Conservation (phyloP, 768 basidiomycete genomes). For the Tephrocybe sp. region DNA sequence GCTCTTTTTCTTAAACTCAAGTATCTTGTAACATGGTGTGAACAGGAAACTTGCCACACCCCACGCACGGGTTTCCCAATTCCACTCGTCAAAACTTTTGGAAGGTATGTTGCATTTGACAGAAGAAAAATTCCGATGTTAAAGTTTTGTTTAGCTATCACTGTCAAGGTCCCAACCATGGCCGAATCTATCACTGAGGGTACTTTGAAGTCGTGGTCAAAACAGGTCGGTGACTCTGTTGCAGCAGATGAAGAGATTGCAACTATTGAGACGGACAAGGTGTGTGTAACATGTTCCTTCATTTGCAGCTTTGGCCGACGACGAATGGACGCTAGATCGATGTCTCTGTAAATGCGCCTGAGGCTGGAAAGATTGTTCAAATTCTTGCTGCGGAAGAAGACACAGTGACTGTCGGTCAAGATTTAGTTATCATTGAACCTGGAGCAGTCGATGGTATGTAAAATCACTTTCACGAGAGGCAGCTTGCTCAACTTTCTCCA, state of each 20-base stretch:
- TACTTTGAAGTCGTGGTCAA: slow-evolving; percentile 91
- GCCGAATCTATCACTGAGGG: slow-evolving; percentile 98
- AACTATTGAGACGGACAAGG: slow-evolving; percentile 99
- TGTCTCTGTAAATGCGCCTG: slow-evolving; percentile 92
- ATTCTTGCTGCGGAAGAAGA: slow-evolving; percentile 88
- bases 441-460: slow-evolving; percentile 60
- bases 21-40: slow-evolving; percentile 12
- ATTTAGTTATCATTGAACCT: slow-evolving; percentile 86
- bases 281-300: slow-evolving; percentile 26
- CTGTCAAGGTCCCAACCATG: slow-evolving; percentile 95
- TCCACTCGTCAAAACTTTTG: slow-evolving; percentile 68
- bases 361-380: slow-evolving; percentile 84
- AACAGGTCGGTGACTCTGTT: slow-evolving; percentile 90
- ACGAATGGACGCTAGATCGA: slow-evolving; percentile 68
- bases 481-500: not conserved
- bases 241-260: slow-evolving; percentile 94
- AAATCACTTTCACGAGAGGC: not conserved
- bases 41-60: slow-evolving; percentile 44
- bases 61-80: slow-evolving; percentile 52
- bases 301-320: slow-evolving; percentile 3
- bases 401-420: slow-evolving; percentile 93
- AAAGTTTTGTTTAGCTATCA: slow-evolving; percentile 55
- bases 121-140: not conserved
- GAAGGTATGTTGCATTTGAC: slow-evolving; percentile 45
- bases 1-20: slow-evolving; percentile 1